These are phyloP conservation scores for Austroboletus novae-zelandiae DNA, from an alignment of 1,284 basidiomycete genomes.

Conservation along the genomic window DNA sequence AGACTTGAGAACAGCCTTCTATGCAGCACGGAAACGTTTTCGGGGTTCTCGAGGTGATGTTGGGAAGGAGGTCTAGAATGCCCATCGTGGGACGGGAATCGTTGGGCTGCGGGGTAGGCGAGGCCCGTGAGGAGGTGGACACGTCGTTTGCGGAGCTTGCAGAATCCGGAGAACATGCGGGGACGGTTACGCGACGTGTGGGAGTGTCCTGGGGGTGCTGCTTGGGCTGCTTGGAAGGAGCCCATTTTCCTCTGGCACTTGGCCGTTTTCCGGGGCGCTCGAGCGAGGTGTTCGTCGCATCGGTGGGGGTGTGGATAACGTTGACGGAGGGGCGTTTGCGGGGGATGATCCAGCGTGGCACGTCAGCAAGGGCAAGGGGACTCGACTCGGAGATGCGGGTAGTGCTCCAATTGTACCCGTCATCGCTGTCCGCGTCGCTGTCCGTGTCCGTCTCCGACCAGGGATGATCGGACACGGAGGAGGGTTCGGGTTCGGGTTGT, in stretches of 20 bases:
- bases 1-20: conserved; percentile 26
- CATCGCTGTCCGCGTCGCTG: conserved; percentile 11
- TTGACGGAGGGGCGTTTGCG: conserved; percentile 24
- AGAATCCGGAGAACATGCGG: conserved; percentile 1
- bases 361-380: conserved; percentile 5
- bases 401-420: conserved; percentile 12
- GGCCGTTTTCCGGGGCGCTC: conserved; percentile 6
- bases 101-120: conserved; percentile 13
- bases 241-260: not conserved
- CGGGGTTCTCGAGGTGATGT: conserved; percentile 3
- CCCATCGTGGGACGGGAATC: not conserved
- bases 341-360: conserved; percentile 20
- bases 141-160: conserved; percentile 1
- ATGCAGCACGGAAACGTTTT: conserved; percentile 24
- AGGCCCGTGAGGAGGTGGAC: too few species aligned
- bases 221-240: conserved; percentile 13
- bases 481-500: not conserved
- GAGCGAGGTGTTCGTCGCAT: too few species aligned
- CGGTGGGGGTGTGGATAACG: not conserved
- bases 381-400: conserved; percentile 5
- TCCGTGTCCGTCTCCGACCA: conserved; percentile 17
- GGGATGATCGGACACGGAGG: conserved; percentile 7
- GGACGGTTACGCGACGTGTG: not conserved
- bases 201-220: conserved; percentile 12
- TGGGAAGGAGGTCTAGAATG: not conserved